These are phyloP conservation scores for Pterocarpus macrocarpus DNA, from an alignment of 306 rosid genomes.

Conservation along the genomic window DNA sequence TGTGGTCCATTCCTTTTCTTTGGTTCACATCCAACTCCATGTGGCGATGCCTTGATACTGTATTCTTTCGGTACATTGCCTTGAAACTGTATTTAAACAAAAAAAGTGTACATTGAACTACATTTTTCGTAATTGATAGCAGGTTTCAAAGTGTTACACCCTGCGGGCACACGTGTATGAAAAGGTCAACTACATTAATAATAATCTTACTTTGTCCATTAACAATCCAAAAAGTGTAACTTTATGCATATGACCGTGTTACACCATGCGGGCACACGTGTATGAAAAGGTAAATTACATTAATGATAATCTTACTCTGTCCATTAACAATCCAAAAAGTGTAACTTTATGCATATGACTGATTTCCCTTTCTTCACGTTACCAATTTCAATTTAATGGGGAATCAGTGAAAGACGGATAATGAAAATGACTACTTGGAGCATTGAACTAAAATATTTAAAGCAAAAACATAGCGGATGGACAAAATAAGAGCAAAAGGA, in stretches of 20 bases:
- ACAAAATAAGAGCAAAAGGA: background rate
- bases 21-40: constrained; percentile 1
- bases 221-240: background rate
- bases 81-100: background rate
- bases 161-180: background rate
- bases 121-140: background rate
- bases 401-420: background rate
- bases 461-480: no score
- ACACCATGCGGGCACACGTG: background rate
- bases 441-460: background rate
- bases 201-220: background rate
- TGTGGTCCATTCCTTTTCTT: constrained; percentile 13
- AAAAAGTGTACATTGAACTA: background rate
- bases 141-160: background rate
- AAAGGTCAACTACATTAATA: background rate
- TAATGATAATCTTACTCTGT: background rate
- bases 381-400: background rate
- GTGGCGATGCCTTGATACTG: background rate
- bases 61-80: no score
- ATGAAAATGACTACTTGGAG: constrained; percentile 2
- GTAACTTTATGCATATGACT: background rate
- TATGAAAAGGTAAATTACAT: background rate
- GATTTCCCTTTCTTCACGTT: background rate
- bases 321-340: background rate
- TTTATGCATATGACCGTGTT: no score